phyloP scores from a whole-genome alignment of 1,284 basidiomycete genomes.

The Coriolopsis trogii region DNA sequence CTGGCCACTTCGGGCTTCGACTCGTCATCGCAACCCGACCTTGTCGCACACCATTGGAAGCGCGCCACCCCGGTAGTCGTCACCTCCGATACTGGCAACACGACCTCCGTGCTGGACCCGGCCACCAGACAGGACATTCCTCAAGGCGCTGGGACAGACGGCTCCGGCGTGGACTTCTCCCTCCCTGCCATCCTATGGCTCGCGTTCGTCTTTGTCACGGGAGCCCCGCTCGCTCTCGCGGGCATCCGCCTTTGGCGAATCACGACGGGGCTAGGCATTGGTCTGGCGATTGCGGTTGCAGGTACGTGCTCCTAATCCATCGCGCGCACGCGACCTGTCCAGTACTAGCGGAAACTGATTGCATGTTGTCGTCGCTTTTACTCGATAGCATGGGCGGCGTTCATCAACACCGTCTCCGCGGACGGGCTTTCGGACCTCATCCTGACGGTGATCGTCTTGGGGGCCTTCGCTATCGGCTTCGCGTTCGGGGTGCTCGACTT shows the following conservation, averaged over 20 bases:
- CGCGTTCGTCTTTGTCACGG: constrained; percentile 50
- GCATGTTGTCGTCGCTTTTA: not conserved
- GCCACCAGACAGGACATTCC: constrained; percentile 43
- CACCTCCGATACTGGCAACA: constrained; percentile 42
- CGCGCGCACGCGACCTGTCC: not conserved
- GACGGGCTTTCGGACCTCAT: constrained; percentile 53
- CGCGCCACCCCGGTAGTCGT: constrained; percentile 32
- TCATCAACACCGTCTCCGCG: constrained; percentile 56
- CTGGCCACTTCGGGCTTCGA: not conserved
- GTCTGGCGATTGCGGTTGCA: constrained; percentile 48
- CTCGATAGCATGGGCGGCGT: constrained; percentile 57
- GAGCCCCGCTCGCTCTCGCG: constrained; percentile 53
- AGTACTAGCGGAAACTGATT: not conserved
- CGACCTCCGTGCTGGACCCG: constrained; percentile 47
- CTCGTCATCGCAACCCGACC: too few relatives aligned
- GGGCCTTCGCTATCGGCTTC: constrained; percentile 53
- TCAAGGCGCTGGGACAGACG: constrained; percentile 62
- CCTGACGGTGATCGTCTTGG: constrained; percentile 50
- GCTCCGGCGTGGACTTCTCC: constrained; percentile 52
- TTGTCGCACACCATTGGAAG: constrained; percentile 6
- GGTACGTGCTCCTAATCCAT: constrained; percentile 43
- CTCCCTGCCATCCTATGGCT: constrained; percentile 60
- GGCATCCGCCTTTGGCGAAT: constrained; percentile 59
- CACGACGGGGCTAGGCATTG: constrained; percentile 56
- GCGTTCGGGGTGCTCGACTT: constrained; percentile 53